These are phyloP conservation scores for Claviceps maximensis DNA, from an alignment of 2,329 filamentous ascomycete genomes.

Conservation along the genomic window DNA sequence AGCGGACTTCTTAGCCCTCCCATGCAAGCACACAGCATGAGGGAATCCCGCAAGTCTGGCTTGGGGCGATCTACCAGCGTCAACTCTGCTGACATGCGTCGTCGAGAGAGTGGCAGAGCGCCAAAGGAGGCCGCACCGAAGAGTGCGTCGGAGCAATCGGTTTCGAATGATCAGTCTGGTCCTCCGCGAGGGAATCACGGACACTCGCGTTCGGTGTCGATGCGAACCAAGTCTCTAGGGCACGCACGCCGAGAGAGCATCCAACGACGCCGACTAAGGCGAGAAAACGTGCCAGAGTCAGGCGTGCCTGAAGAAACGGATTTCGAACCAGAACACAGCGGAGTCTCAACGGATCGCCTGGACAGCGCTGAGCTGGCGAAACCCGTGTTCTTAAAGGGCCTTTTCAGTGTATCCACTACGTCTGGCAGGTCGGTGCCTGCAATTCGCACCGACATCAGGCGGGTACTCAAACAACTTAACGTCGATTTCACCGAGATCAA, in stretches of 20 bases:
- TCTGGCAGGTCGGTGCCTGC: conserved; percentile 78
- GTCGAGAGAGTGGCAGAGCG: conserved; percentile 38
- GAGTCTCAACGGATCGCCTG: conserved; percentile 45
- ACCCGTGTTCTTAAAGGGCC: conserved; percentile 86
- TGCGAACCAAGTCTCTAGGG: conserved; percentile 74
- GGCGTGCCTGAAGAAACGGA: conserved; percentile 89
- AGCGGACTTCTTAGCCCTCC: conserved; percentile 68
- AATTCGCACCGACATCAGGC: conserved; percentile 80
- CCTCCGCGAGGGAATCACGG: conserved; percentile 38
- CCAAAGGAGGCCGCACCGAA: conserved; percentile 56
- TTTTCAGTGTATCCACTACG: conserved; percentile 95
- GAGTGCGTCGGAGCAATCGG: conserved; percentile 68
- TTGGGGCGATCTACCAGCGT: conserved; percentile 83
- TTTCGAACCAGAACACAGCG: conserved; percentile 54
- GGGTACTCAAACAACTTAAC: conserved; percentile 73
- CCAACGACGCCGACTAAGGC: conserved; percentile 64
- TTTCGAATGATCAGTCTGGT: conserved; percentile 37
- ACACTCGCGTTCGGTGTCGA: conserved; percentile 47
- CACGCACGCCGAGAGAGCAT: conserved; percentile 87
- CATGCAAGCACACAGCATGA: conserved; percentile 41
- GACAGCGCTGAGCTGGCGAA: conserved; percentile 71
- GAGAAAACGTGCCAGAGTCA: conserved; percentile 58
- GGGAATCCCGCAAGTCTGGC: conserved; percentile 47
- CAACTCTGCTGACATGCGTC: conserved; percentile 70
- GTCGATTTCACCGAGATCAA: conserved; percentile 90